These are phyloP conservation scores for Podospora australis DNA, from an alignment of 495 filamentous ascomycete species.

Conservation along the genomic window DNA sequence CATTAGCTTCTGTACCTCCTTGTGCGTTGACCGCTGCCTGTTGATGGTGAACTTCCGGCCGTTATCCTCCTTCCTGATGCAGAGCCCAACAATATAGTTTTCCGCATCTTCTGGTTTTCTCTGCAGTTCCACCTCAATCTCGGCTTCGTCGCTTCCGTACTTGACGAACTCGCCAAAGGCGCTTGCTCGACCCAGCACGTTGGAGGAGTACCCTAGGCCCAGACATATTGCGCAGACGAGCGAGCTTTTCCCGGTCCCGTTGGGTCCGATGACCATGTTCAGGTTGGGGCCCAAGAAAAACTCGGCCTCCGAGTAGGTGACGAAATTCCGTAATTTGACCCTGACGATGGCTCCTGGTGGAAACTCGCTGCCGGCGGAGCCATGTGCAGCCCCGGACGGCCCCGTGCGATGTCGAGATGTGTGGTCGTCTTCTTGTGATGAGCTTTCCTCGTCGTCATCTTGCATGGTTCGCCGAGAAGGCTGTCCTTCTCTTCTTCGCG, in stretches of 20 bases:
- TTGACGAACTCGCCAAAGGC: slow-evolving; percentile 88
- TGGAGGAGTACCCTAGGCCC: slow-evolving; percentile 76
- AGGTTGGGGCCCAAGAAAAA: slow-evolving; percentile 85
- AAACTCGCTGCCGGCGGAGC: slow-evolving; percentile 24
- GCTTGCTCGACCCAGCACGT: slow-evolving; percentile 82
- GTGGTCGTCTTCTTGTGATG: neutral
- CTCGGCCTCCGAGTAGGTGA: slow-evolving; percentile 87
- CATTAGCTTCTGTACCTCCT: slow-evolving; percentile 57
- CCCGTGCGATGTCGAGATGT: slow-evolving; percentile 11
- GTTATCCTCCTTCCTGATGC: slow-evolving; percentile 76
- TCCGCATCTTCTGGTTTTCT: slow-evolving; percentile 37
- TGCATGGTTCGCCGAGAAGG: no score
- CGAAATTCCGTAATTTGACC: slow-evolving; percentile 83
- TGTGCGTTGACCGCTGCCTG: slow-evolving; percentile 48
- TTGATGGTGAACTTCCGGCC: slow-evolving; percentile 67
- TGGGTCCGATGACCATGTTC: slow-evolving; percentile 98
- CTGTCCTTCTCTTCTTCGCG: no score
- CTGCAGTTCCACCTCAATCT: slow-evolving; percentile 84
- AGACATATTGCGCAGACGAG: slow-evolving; percentile 96
- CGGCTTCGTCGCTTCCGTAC: slow-evolving; percentile 69
- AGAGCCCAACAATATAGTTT: slow-evolving; percentile 69
- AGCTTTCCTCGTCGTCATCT: neutral
- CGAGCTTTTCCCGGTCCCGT: slow-evolving; percentile 96
- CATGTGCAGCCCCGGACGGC: slow-evolving; percentile 2
- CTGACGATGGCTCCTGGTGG: slow-evolving; percentile 86